phyloP scores from a whole-genome alignment of 768 basidiomycete genomes.

The Suillus luteus region DNA sequence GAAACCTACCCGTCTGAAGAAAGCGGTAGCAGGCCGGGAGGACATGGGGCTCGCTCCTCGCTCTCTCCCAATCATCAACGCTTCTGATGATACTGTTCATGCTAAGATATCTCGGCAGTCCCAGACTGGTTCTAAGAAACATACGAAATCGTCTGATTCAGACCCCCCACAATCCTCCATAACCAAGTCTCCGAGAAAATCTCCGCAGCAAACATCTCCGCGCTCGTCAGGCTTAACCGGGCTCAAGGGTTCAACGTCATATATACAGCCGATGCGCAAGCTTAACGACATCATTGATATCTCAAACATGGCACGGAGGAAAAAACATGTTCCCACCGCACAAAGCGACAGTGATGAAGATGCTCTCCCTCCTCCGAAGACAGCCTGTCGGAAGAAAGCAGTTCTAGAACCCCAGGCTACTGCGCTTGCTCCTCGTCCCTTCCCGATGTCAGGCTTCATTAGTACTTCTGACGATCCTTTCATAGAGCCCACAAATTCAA shows the following conservation, averaged over 20 bases:
- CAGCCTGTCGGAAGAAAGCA: not conserved
- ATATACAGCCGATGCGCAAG: conserved; percentile 16
- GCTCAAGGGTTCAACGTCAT: conserved; percentile 2
- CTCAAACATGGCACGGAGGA: conserved; percentile 34
- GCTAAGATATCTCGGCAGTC: not conserved
- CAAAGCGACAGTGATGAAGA: conserved; percentile 10
- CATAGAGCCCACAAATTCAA: not conserved
- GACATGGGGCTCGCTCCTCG: not conserved
- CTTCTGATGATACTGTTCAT: not conserved
- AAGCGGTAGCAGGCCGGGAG: not conserved
- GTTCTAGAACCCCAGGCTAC: not conserved
- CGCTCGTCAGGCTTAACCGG: conserved; percentile 16
- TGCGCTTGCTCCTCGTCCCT: conserved; percentile 20
- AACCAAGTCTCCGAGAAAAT: conserved; percentile 18
- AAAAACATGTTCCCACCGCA: conserved; percentile 6
- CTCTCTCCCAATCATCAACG: not conserved
- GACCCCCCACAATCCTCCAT: conserved; percentile 28
- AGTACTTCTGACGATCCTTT: conserved; percentile 9
- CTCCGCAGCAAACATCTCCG: conserved; percentile 16
- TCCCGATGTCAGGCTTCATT: conserved; percentile 26
- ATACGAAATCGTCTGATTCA: conserved; percentile 20
- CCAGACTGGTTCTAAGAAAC: conserved; percentile 2
- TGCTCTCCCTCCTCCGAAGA: conserved; percentile 4
- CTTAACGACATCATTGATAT: conserved; percentile 30
- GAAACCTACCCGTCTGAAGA: not conserved